These are phyloP conservation scores for Trametes sanguinea DNA, from an alignment of 768 basidiomycete genomes.

Conservation along the genomic window DNA sequence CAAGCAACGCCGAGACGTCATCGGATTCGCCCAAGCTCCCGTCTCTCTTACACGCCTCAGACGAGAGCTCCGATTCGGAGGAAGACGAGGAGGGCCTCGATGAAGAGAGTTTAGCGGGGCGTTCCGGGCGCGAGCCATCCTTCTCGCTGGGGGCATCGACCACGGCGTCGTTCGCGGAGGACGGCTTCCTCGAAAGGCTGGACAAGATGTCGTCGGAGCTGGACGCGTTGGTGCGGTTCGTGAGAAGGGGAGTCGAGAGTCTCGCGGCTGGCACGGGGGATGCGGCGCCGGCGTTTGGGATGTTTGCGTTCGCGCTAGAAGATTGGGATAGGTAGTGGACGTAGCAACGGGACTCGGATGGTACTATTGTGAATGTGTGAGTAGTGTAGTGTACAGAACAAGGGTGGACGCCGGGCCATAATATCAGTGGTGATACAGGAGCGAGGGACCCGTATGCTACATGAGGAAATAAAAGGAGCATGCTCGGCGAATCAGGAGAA, in stretches of 20 bases:
- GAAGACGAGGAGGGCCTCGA: slow-evolving; percentile 39
- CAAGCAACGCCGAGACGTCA: slow-evolving; percentile 55
- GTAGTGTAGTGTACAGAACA: not conserved
- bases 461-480: not conserved
- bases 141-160: slow-evolving; percentile 42
- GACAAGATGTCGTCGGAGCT: slow-evolving; percentile 70
- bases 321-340: slow-evolving; percentile 64
- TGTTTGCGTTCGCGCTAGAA: slow-evolving; percentile 74
- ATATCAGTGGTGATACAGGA: not conserved
- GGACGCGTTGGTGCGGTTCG: slow-evolving; percentile 68
- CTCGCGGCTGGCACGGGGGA: slow-evolving; percentile 63
- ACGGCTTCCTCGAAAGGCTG: slow-evolving; percentile 50
- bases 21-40: slow-evolving; percentile 60
- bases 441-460: slow-evolving; percentile 14
- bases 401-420: not conserved
- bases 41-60: slow-evolving; percentile 42
- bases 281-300: slow-evolving; percentile 62
- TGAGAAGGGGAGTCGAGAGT: slow-evolving; percentile 69
- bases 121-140: slow-evolving; percentile 35
- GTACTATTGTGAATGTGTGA: not conserved
- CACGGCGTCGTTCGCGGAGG: slow-evolving; percentile 40
- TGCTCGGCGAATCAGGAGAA: too few relatives aligned
- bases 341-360: not conserved
- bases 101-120: slow-evolving; percentile 10
- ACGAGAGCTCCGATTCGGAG: slow-evolving; percentile 37